A percentile compares a stretch with the other conserved stretches of the same genome.
Evolutionary conservation across 208 protist genomes (phyloP).

Genomic region (Tritrichomonas musculus): DNA sequence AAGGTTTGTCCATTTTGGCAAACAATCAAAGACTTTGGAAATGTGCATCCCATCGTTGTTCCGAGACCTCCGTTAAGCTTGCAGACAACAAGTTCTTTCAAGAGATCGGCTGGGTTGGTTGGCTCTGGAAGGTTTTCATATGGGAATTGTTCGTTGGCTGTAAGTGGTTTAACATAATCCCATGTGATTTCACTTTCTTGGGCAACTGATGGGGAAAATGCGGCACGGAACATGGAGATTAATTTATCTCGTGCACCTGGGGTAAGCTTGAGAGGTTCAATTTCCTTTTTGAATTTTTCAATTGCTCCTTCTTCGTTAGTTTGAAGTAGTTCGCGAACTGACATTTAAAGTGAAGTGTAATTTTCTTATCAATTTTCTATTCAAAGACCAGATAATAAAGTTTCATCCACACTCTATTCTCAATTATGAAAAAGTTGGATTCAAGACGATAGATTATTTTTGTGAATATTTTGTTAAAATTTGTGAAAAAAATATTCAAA

Average conservation of each 20-base stretch:
- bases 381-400: too few species aligned
- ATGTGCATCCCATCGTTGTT: conserved; percentile 76
- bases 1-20: conserved; percentile 84
- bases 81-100: conserved; percentile 66
- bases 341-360: neutral
- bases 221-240: neutral
- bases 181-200: conserved; percentile 21
- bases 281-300: neutral
- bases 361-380: too few species aligned
- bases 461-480: too few species aligned
- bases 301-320: neutral
- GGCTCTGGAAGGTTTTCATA: conserved; percentile 22
- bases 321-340: neutral
- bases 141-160: conserved; percentile 28
- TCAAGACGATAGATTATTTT: too few species aligned
- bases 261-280: neutral
- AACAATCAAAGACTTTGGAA: conserved; percentile 73
- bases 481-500: too few species aligned
- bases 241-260: neutral
- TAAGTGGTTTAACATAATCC: conserved; percentile 28
- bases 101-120: neutral
- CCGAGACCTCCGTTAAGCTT: conserved; percentile 92
- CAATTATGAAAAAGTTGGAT: too few species aligned
- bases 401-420: too few species aligned
- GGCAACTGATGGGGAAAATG: neutral